These are phyloP conservation scores for Monosporascus sp. DNA, from an alignment of 2,329 filamentous ascomycete species.

Conservation along the genomic window DNA sequence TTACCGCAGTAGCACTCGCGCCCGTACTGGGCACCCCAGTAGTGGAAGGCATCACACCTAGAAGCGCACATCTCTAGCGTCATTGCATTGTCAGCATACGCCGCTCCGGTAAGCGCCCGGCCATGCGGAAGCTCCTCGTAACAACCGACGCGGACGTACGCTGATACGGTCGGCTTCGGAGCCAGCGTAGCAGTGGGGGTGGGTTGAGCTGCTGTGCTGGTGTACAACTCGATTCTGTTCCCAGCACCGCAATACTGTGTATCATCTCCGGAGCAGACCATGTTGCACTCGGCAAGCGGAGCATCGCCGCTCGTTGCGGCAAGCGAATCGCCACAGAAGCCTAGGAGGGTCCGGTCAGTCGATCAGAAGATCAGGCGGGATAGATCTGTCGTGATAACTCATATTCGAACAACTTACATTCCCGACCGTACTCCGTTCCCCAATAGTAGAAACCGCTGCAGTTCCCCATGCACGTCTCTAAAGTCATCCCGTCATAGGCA, in stretches of 20 bases:
- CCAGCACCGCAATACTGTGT: conserved; percentile 38
- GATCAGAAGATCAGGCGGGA: neutral
- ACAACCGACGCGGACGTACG: conserved; percentile 33
- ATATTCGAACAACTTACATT: conserved; percentile 31
- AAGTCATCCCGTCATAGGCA: conserved; percentile 43
- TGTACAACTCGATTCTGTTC: conserved; percentile 38
- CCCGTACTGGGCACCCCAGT: conserved; percentile 33
- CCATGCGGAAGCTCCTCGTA: conserved; percentile 31
- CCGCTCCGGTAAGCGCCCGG: conserved; percentile 30
- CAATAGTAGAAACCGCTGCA: conserved; percentile 43
- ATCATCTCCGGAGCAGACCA: conserved; percentile 35
- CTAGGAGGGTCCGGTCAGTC: conserved; percentile 16
- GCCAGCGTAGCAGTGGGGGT: conserved; percentile 28
- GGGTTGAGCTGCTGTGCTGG: conserved; percentile 31
- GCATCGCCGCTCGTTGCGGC: conserved; percentile 25
- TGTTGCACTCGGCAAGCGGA: conserved; percentile 30
- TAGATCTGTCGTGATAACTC: no score
- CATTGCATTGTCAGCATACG: conserved; percentile 29
- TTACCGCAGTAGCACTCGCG: conserved; percentile 37
- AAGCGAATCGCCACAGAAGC: conserved; percentile 43
- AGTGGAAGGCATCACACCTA: conserved; percentile 30
- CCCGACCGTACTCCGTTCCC: conserved; percentile 46
- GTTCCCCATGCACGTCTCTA: conserved; percentile 40
- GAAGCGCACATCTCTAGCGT: conserved; percentile 33
- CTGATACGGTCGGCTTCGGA: conserved; percentile 28